Percentiles rank a stretch among this genome's conserved stretches.
Evolutionary conservation across 1,139 yeast species (phyloP).

Genomic region (Geotrichum aggregatum): DNA sequence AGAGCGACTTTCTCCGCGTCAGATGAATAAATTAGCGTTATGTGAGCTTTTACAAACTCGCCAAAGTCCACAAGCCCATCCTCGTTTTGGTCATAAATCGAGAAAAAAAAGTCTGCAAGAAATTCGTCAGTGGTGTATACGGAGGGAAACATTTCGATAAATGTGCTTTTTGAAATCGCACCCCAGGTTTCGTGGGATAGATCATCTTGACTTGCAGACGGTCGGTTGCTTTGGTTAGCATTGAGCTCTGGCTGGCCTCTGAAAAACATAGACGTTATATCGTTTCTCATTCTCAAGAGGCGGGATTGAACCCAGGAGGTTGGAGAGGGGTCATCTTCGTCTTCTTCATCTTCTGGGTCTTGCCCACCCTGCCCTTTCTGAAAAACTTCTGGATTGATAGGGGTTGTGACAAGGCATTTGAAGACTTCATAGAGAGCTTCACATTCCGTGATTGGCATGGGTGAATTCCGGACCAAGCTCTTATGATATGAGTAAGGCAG

Average conservation of each 20-base stretch:
- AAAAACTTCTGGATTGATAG: neutral
- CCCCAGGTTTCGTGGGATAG: constrained; percentile 8
- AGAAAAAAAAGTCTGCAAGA: constrained; percentile 23
- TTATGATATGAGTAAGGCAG: constrained; percentile 19
- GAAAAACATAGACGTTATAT: neutral
- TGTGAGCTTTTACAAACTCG: constrained; percentile 25
- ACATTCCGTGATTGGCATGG: constrained; percentile 26
- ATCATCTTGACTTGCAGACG: neutral
- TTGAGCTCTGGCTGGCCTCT: neutral
- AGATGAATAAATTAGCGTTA: constrained; percentile 4
- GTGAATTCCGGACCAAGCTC: constrained; percentile 11
- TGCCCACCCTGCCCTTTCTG: too few relatives aligned
- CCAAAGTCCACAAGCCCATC: constrained; percentile 27
- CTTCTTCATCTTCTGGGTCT: neutral
- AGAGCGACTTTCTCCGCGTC: constrained; percentile 13
- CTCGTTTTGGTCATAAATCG: constrained; percentile 27
- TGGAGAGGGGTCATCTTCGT: neutral
- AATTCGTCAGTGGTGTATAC: constrained; percentile 18
- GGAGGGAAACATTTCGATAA: constrained; percentile 24
- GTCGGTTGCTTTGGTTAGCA: neutral
- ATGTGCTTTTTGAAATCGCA: constrained; percentile 20
- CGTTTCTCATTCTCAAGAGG: too few relatives aligned
- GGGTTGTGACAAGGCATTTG: constrained; percentile 25
- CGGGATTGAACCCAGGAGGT: too few relatives aligned
- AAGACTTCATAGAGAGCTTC: constrained; percentile 32